Evolutionary conservation across 768 basidiomycete genomes (phyloP), one percentile per base, ranked within the genome.

Genomic region (Naganishia randhawae): DNA sequence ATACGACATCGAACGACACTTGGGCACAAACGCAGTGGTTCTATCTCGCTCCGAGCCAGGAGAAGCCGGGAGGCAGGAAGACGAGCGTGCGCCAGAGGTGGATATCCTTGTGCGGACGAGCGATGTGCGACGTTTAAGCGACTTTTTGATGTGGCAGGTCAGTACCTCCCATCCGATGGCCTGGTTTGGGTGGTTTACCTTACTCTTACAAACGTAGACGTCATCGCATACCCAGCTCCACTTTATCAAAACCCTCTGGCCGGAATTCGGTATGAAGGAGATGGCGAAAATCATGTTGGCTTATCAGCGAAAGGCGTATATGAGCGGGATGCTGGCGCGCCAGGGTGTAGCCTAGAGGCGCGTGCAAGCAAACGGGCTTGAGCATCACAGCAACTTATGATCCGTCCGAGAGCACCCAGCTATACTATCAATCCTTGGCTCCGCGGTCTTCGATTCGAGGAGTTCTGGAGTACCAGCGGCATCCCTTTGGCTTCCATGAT

Each of bases 141-240:
- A 96, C 73, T 99, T 87, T 76, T 78, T 97, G 76, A 85, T 94
- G 17, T 99, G 95, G 96, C 96, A 99, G 89, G 94, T 90, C 66
- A 67, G 86, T 81, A 13, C 0, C 25, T 32, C 54, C 19, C 7
- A 50, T 13, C 39, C 45, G 48, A 50, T 57, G 16, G 48, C 45
- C 29, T n/a, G 3, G n/a, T 52, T 35, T 53, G 10, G 37, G 7
- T 27, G 33, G 2, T 33, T n/a, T n/a, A n/a, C 32, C 29, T 13
- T n/a, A 31, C 5, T 68, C 35, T 50, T 29, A 29, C 13, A 1
- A 25, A 16, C 32, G 22, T 74, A 96, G 91, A 87, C 87, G 70
- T 88, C 84, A 63, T 88, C 94, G 73, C 78, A 89, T 71, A 91
- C 92, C 0, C 91, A 94, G 72, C 80, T 99, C 10, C 91, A 97